These are phyloP conservation scores for Suhomyces kunorum DNA, from an alignment of 1,139 yeast species.

Conservation along the genomic window DNA sequence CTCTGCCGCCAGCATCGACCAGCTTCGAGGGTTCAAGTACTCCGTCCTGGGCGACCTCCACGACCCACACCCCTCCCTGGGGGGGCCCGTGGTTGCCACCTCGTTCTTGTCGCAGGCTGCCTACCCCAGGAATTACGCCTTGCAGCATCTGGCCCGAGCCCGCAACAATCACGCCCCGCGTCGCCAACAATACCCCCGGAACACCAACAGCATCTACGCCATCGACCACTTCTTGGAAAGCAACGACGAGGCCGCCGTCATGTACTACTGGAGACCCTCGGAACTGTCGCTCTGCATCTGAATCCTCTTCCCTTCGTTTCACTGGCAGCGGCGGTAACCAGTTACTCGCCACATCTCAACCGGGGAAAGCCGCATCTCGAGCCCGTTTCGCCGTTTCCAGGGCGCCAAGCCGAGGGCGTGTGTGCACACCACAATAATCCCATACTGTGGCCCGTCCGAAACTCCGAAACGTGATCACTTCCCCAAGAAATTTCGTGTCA, in stretches of 20 bases:
- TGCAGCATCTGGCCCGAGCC: too few species aligned
- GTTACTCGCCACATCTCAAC: background rate
- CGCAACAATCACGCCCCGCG: too few species aligned
- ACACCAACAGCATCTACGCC: slow-evolving; percentile 5
- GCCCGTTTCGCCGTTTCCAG: too few species aligned
- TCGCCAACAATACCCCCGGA: background rate
- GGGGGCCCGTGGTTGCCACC: too few species aligned
- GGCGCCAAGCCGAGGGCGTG: slow-evolving; percentile 1
- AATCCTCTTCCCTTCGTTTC: too few species aligned
- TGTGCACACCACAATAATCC: slow-evolving; percentile 5
- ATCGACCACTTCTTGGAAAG: slow-evolving; percentile 8
- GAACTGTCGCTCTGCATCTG: background rate
- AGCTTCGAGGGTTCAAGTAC: slow-evolving; percentile 5
- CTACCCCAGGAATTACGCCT: background rate
- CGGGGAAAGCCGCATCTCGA: too few species aligned
- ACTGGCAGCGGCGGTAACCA: background rate
- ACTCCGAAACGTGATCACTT: slow-evolving; percentile 14
- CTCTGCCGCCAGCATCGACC: background rate
- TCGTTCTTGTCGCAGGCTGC: background rate
- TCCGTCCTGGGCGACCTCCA: background rate
- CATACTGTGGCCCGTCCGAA: slow-evolving; percentile 7
- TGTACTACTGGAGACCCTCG: slow-evolving; percentile 2
- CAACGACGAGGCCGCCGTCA: slow-evolving; percentile 8
- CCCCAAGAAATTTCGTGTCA: slow-evolving; percentile 11
- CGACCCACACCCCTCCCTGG: too few species aligned